Percentiles rank a stretch among this genome's conserved stretches.
These are phyloP conservation scores for Nannizziopsis barbatae DNA, from an alignment of 2,329 filamentous ascomycete species.

Conservation along the genomic window DNA sequence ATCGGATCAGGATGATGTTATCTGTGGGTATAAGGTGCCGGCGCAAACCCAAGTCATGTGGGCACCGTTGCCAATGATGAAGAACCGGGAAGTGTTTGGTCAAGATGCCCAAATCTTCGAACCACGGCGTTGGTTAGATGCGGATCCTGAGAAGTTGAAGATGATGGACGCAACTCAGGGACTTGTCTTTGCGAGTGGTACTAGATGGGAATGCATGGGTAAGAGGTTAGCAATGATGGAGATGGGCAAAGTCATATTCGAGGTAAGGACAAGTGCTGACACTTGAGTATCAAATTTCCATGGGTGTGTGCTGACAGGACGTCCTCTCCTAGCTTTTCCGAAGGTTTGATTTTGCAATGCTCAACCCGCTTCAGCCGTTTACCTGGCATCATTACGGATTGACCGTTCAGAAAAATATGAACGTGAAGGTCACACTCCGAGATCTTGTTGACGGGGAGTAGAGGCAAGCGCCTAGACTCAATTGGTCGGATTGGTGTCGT, in stretches of 20 bases:
- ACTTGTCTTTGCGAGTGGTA: constrained; percentile 5
- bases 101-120: constrained; percentile 34
- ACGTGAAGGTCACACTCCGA: background rate
- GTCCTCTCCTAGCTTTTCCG: background rate
- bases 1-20: constrained; percentile 30
- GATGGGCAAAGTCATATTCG: constrained; percentile 8
- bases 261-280: background rate
- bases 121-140: constrained; percentile 41
- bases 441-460: background rate
- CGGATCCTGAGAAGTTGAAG: background rate
- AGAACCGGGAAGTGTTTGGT: constrained; percentile 21
- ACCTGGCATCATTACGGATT: constrained; percentile 1
- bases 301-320: background rate
- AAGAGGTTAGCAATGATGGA: constrained; percentile 6
- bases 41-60: constrained; percentile 39
- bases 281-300: too few species aligned
- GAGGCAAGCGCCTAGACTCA: background rate
- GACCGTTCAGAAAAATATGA: constrained; percentile 1
- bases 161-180: constrained; percentile 4
- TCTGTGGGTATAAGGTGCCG: constrained; percentile 36
- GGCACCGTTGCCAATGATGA: constrained; percentile 34
- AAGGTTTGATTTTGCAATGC: constrained; percentile 1
- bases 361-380: constrained; percentile 1
- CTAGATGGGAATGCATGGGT: constrained; percentile 7
- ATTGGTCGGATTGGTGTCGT: background rate